phyloP scores from a whole-genome alignment of 1,284 basidiomycete genomes.

The Leccinum cinnamomeum region DNA sequence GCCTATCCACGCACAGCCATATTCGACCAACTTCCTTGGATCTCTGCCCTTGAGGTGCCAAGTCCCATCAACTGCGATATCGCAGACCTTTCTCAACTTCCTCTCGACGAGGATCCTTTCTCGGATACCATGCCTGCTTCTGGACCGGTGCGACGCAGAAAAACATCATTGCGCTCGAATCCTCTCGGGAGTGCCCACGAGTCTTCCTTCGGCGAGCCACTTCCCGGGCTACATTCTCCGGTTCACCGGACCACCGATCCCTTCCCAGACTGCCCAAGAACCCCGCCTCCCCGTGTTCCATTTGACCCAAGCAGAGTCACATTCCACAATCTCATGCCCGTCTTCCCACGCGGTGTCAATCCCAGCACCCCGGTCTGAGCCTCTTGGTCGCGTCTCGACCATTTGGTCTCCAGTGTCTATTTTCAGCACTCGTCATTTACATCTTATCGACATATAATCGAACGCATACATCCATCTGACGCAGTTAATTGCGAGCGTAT shows the following conservation, averaged over 20 bases:
- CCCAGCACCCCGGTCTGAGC: constrained; percentile 21
- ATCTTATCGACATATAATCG: constrained; percentile 36
- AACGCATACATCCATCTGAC: constrained; percentile 30
- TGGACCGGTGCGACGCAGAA: constrained; percentile 59
- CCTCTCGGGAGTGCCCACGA: constrained; percentile 39
- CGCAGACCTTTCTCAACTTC: constrained; percentile 58
- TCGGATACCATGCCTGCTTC: constrained; percentile 31
- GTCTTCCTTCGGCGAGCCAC: constrained; percentile 11
- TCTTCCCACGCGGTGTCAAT: constrained; percentile 37
- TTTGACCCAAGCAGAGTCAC: constrained; percentile 48
- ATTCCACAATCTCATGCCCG: constrained; percentile 64
- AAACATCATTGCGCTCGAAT: constrained; percentile 48
- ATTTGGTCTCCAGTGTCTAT: constrained; percentile 5
- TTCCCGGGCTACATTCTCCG: constrained; percentile 20
- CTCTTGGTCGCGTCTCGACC: background rate
- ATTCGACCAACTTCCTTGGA: constrained; percentile 65
- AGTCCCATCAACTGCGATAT: constrained; percentile 47
- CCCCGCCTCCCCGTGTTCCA: constrained; percentile 42
- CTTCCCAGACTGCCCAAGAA: constrained; percentile 35
- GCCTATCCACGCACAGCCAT: constrained; percentile 31
- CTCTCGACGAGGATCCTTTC: constrained; percentile 33
- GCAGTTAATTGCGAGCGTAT: constrained; percentile 31
- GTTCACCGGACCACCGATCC: constrained; percentile 22
- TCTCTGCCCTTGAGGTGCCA: constrained; percentile 49
- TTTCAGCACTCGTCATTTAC: constrained; percentile 14